These are phyloP conservation scores for Hortiboletus campestris DNA, from an alignment of 768 basidiomycete genomes.

Conservation along the genomic window DNA sequence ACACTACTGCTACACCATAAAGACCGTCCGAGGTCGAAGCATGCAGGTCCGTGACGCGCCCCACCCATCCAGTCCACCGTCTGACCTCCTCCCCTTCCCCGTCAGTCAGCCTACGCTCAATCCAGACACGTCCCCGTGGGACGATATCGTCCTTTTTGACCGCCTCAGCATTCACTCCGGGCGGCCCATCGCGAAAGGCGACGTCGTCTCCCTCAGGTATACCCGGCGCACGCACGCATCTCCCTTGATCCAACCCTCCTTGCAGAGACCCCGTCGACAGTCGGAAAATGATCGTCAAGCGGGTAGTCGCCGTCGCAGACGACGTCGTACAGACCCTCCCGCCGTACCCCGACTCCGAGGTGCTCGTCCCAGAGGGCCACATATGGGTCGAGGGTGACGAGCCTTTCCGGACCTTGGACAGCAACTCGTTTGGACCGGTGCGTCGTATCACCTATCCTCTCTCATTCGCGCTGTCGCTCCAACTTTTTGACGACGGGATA, in stretches of 20 bases:
- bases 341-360: slow-evolving; percentile 56
- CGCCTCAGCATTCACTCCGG: slow-evolving; percentile 41
- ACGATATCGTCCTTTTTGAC: slow-evolving; percentile 66
- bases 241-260: background rate
- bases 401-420: slow-evolving; percentile 55
- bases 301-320: slow-evolving; percentile 62
- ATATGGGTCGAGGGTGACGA: slow-evolving; percentile 66
- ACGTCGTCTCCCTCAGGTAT: slow-evolving; percentile 65
- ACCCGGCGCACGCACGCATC: background rate
- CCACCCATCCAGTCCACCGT: background rate
- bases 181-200: slow-evolving; percentile 47
- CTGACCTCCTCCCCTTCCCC: slow-evolving; percentile 4
- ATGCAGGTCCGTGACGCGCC: slow-evolving; percentile 74
- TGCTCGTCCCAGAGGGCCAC: slow-evolving; percentile 58
- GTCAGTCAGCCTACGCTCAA: slow-evolving; percentile 69
- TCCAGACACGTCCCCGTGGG: slow-evolving; percentile 60
- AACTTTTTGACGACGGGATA: background rate
- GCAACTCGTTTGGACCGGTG: slow-evolving; percentile 72
- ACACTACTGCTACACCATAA: slow-evolving; percentile 51
- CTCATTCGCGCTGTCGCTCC: background rate
- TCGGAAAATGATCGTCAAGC: slow-evolving; percentile 56
- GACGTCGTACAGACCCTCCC: slow-evolving; percentile 67
- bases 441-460: slow-evolving; percentile 14
- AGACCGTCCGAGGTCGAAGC: slow-evolving; percentile 58
- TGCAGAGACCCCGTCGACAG: slow-evolving; percentile 61